Conservation (phyloP, 116 monocot species). For the Papilionanthe hybrid region DNA sequence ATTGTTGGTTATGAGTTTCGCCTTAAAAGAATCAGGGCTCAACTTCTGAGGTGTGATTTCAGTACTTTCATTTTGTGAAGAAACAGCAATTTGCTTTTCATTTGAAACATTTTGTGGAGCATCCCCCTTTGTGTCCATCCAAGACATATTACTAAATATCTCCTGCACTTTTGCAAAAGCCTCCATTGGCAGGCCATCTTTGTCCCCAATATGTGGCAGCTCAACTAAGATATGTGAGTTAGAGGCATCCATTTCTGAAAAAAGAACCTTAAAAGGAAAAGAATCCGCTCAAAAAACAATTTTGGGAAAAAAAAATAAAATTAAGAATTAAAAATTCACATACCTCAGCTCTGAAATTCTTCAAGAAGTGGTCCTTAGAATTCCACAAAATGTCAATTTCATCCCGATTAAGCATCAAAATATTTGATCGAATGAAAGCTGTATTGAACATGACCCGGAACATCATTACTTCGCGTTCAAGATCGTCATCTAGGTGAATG, state of each 20-base stretch:
- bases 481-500: slow-evolving; percentile 58
- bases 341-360: slow-evolving; percentile 85
- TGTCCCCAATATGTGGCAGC: slow-evolving; percentile 38
- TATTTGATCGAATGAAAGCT: slow-evolving; percentile 78
- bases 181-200: slow-evolving; percentile 80
- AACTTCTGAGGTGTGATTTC: slow-evolving; percentile 11
- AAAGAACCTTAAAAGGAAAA: slow-evolving; percentile 60
- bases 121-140: slow-evolving; percentile 60
- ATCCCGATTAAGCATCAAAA: slow-evolving; percentile 75
- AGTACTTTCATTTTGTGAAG: slow-evolving; percentile 13
- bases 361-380: slow-evolving; percentile 58
- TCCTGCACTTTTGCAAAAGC: slow-evolving; percentile 93
- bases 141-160: slow-evolving; percentile 67
- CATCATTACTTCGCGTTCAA: slow-evolving; percentile 77
- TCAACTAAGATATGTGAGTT: slow-evolving; percentile 34
- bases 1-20: slow-evolving; percentile 14
- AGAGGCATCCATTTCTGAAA: slow-evolving; percentile 79
- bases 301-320: neutral
- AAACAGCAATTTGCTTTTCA: slow-evolving; percentile 19
- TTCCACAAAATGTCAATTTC: slow-evolving; percentile 83
- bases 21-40: slow-evolving; percentile 15
- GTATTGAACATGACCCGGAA: slow-evolving; percentile 88
- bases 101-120: slow-evolving; percentile 30
- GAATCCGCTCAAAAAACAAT: neutral
- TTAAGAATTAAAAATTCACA: slow-evolving; percentile 13